Conservation (phyloP, 768 basidiomycete species). For the Phylloporus sp. region DNA sequence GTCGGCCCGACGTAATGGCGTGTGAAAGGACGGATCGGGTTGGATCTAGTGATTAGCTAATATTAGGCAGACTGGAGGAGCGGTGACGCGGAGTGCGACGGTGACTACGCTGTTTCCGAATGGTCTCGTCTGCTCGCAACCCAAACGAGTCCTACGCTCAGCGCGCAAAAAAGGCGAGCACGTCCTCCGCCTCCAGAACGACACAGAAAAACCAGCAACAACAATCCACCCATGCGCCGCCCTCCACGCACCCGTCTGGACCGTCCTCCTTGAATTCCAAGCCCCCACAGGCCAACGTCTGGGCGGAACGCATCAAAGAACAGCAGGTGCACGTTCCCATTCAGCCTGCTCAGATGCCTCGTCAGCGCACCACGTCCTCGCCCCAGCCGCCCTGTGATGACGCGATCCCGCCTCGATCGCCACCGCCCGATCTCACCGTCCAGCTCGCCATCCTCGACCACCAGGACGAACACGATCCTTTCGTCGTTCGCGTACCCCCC, state of each 20-base stretch:
- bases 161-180: constrained; percentile 42
- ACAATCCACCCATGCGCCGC: not conserved
- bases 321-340: constrained; percentile 29
- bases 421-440: constrained; percentile 10
- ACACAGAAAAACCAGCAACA: constrained; percentile 4
- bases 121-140: constrained; percentile 32
- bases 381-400: constrained; percentile 14
- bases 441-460: constrained; percentile 24
- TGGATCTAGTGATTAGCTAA: constrained; percentile 22
- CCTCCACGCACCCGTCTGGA: not conserved
- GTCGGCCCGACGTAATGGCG: constrained; percentile 8
- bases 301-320: constrained; percentile 39
- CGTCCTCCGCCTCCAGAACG: constrained; percentile 1
- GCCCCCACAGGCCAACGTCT: constrained; percentile 35
- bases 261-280: constrained; percentile 16
- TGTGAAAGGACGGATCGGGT: constrained; percentile 11
- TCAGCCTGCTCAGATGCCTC: constrained; percentile 14
- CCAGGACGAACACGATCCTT: constrained; percentile 37
- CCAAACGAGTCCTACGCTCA: constrained; percentile 55
- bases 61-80: not conserved
- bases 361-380: constrained; percentile 9
- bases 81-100: constrained; percentile 23
- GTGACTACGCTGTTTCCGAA: constrained; percentile 21
- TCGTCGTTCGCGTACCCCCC: constrained; percentile 38
- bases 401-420: constrained; percentile 18